Base-by-base conservation (phyloP, 2,329 filamentous ascomycete species). In the Lojkania enalia region DNA sequence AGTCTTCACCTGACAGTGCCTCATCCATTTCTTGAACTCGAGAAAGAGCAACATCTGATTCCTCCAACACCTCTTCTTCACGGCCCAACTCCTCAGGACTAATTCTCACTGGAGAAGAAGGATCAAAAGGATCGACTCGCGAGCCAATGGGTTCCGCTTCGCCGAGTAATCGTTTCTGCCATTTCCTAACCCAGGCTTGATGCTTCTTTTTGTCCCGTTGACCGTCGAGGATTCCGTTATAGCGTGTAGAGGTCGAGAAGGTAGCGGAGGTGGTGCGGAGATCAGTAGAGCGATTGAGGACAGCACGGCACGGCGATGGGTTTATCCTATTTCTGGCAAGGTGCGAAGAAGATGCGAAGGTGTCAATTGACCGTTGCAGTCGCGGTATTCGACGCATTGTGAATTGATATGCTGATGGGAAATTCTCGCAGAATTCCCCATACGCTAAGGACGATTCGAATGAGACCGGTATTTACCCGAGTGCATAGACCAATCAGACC, bases 1-100 rank as follows among this genome's bases (percentile, higher is more conserved):
- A 63, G 0, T 76, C 77, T 41, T 79, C 69, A 77, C 78, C 81
- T 3, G 69, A 75, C 23, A 61, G 62, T 19, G 79, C 74, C 14
- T 71, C 71, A 39, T 69, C 58, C 63, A 82, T 82, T 5, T 15
- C 36, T 7, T 18, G 3, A 31, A n/a, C n/a, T n/a, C n/a, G n/a
- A n/a, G n/a, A n/a, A n/a, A n/a, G n/a, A n/a, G 46, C 42, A 14
- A 13, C 39, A 21, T 64, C 12, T 20, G 39, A 2, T 41, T 46
- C 59, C 1, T 65, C 64, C 11, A 69, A 48, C 13, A 63, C 53
- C 39, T 69, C 63, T 21, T 61, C 53, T 35, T 66, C 62, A 32
- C 67, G 63, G 48, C 63, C 64, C 48, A 61, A 57, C 42, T 69
- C 66, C 41, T 67, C 65, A 14, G 64, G 64, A 21, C 60, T 54